Conservation (phyloP, 176 grass and related monocot genomes). For the Avena atlantica region DNA sequence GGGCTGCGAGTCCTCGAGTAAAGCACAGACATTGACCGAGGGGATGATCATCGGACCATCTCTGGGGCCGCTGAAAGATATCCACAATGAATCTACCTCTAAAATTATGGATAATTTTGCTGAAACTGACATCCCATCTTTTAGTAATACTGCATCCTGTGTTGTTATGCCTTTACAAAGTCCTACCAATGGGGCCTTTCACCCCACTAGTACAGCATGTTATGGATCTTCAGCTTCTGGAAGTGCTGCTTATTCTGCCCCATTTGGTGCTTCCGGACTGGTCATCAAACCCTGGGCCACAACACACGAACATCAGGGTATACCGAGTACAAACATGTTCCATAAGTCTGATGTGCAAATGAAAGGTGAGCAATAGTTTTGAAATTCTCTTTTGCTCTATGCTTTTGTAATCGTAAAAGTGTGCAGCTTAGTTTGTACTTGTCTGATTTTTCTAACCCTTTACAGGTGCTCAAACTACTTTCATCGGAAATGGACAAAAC, state of each 20-base stretch:
- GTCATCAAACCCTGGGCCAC: neutral
- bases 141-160: conserved; percentile 66
- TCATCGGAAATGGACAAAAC: conserved; percentile 34
- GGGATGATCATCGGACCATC: conserved; percentile 55
- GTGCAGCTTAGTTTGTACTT: conserved; percentile 26
- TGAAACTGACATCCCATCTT: conserved; percentile 62
- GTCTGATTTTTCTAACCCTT: conserved; percentile 11
- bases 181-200: conserved; percentile 73
- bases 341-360: conserved; percentile 29
- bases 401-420: neutral
- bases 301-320: conserved; percentile 32
- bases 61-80: conserved; percentile 72
- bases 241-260: conserved; percentile 49
- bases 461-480: conserved; percentile 46
- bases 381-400: neutral
- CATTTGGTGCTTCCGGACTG: conserved; percentile 32
- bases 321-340: conserved; percentile 16
- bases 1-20: conserved; percentile 57
- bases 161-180: conserved; percentile 99
- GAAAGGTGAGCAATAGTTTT: conserved; percentile 34
- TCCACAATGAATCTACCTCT: conserved; percentile 78
- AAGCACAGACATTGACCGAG: conserved; percentile 26
- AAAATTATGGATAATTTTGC: conserved; percentile 72
- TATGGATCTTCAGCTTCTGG: conserved; percentile 49
- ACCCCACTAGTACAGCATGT: conserved; percentile 56